Evolutionary conservation across 23 red algal species (phyloP), one percentile per base, ranked within the genome.

Genomic region (Gracilaria domingensis): DNA sequence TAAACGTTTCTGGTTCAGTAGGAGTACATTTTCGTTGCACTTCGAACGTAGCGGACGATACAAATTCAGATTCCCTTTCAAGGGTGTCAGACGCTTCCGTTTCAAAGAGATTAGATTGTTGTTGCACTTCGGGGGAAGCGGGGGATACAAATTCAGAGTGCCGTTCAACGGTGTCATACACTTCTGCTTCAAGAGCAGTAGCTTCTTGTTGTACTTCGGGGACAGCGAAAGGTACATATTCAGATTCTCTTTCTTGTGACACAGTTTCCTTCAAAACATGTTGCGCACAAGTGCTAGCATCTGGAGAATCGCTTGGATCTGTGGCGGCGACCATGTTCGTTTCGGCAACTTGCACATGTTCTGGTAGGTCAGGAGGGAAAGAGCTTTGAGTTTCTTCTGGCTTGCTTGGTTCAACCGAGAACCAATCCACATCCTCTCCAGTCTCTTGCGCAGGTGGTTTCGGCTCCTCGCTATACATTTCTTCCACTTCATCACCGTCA

Each of bases 391-490:
- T 25, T 7, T 77, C 42, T 16, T 77, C 40, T 29, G 38, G 7
- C 42, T 77, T 50, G 45, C 34, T 34, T 0, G 47, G 49, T 17
- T 74, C 28, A 29, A 38, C 48, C 9, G 84, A 87, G 49, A 87
- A 87, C 84, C 84, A 87, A 20, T 75, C 84, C 29, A 87, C 64
- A 39, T 57, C 84, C 38, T 67, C 66, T 7, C 49, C 66, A 42
- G 44, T 12, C 60, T 65, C 34, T 18, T 58, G 54, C 4, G 54
- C 78, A 25, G 62, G n/a, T 61, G 42, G 33, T 50, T 85, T 66
- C 36, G 65, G 12, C 6, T 3, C 72, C 1, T 32, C 40, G 42
- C 40, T 18, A 28, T 26, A 26, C 42, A 32, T 54, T 26, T 82
- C 53, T 5, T 64, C 79, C 7, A 26, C 29, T 38, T 65, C 59